Evolutionary conservation across 2,329 filamentous ascomycete genomes (phyloP).

Genomic region (Juglanconis sp.): DNA sequence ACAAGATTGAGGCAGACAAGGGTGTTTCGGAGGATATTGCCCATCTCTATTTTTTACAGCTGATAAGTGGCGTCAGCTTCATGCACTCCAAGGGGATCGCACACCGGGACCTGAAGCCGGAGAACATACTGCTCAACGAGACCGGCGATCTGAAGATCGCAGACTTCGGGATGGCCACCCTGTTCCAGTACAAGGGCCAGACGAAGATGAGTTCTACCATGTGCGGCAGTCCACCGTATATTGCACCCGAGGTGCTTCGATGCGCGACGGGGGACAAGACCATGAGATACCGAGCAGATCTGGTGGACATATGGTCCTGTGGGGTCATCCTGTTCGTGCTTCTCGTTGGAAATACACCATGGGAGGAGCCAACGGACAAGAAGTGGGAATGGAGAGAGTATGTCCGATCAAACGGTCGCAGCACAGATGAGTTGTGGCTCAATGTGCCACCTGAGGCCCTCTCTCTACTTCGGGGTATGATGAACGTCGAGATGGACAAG

Average conservation of each 20-base stretch:
- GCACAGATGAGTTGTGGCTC: slow-evolving; percentile 81
- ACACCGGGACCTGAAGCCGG: slow-evolving; percentile 87
- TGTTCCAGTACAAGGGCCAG: slow-evolving; percentile 86
- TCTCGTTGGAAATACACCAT: slow-evolving; percentile 92
- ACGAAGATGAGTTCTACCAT: slow-evolving; percentile 82
- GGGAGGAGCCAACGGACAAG: slow-evolving; percentile 83
- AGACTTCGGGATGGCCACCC: slow-evolving; percentile 91
- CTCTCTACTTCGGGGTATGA: slow-evolving; percentile 88
- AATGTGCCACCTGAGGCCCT: slow-evolving; percentile 70
- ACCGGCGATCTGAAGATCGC: slow-evolving; percentile 89
- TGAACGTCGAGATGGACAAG: slow-evolving; percentile 70
- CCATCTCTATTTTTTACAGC: slow-evolving; percentile 92
- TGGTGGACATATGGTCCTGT: slow-evolving; percentile 94
- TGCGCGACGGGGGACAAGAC: slow-evolving; percentile 48
- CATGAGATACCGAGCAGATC: slow-evolving; percentile 68
- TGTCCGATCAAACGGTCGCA: slow-evolving; percentile 72
- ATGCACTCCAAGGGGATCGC: slow-evolving; percentile 96
- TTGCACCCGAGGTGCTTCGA: slow-evolving; percentile 83
- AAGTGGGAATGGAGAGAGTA: slow-evolving; percentile 95
- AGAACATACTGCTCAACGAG: slow-evolving; percentile 87
- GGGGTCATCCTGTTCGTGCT: slow-evolving; percentile 97
- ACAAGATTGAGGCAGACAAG: slow-evolving; percentile 98
- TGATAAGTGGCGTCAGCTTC: slow-evolving; percentile 85
- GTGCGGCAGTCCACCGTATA: slow-evolving; percentile 94
- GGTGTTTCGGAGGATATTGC: slow-evolving; percentile 93